Evolutionary conservation across 352 stramenopile species (phyloP).

Genomic region (Phytophthora colocasiae): DNA sequence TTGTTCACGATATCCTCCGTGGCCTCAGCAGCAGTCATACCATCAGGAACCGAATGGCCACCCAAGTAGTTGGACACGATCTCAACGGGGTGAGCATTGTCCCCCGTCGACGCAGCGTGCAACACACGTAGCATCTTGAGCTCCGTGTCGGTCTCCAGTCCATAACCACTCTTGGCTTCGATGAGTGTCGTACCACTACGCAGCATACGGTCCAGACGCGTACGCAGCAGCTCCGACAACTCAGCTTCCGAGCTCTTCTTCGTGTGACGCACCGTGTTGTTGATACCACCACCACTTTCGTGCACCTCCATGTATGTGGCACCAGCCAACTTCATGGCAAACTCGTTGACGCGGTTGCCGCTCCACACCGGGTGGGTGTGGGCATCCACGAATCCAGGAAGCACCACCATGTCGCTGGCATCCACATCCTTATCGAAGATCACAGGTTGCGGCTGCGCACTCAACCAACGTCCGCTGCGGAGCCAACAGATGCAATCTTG

Average conservation of each 20-base stretch:
- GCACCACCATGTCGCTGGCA: constrained; percentile 67
- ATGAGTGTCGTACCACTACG: constrained; percentile 77
- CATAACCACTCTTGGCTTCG: constrained; percentile 87
- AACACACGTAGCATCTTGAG: constrained; percentile 90
- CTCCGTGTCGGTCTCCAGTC: constrained; percentile 81
- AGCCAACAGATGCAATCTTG: constrained; percentile 70
- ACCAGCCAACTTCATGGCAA: constrained; percentile 87
- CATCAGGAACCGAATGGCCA: constrained; percentile 80
- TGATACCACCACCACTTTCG: constrained; percentile 79
- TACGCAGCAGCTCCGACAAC: constrained; percentile 53
- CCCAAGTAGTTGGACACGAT: constrained; percentile 84
- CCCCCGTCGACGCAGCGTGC: constrained; percentile 49
- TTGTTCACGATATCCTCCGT: constrained; percentile 79
- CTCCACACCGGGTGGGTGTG: constrained; percentile 89
- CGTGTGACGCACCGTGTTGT: constrained; percentile 80
- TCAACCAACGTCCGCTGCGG: constrained; percentile 68
- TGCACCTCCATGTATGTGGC: constrained; percentile 90
- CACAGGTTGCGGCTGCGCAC: constrained; percentile 60
- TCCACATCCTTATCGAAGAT: constrained; percentile 80
- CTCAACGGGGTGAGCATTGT: constrained; percentile 61
- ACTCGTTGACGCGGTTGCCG: constrained; percentile 87
- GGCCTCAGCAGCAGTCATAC: constrained; percentile 63
- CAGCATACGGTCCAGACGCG: constrained; percentile 78
- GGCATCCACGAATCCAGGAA: constrained; percentile 82
- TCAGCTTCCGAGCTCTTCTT: constrained; percentile 71